Percentiles rank a stretch among this genome's conserved stretches.
Conservation (phyloP, 1,284 basidiomycete genomes). For the Sanguinoderma infundibulare region DNA sequence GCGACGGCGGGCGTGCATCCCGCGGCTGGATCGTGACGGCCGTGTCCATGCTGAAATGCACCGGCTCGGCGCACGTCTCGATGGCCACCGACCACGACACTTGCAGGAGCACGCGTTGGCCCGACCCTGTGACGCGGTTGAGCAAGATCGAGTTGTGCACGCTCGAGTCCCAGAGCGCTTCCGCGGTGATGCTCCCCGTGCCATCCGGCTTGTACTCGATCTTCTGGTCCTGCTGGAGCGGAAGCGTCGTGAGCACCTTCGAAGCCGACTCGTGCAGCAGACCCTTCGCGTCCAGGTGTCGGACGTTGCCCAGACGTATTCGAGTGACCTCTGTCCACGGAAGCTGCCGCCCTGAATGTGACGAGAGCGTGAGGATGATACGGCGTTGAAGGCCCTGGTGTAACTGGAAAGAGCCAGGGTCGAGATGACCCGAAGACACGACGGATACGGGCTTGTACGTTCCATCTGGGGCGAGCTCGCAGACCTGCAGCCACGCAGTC, state of each 20-base stretch:
- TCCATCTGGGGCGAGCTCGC: conserved; percentile 86
- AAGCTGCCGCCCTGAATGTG: conserved; percentile 89
- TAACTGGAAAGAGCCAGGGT: conserved; percentile 87
- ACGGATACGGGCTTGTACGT: conserved; percentile 87
- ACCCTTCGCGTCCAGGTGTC: conserved; percentile 86
- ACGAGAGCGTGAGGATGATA: conserved; percentile 76
- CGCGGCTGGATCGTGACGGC: conserved; percentile 87
- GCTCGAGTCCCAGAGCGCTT: conserved; percentile 92
- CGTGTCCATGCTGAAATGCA: conserved; percentile 87
- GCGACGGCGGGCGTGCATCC: conserved; percentile 85
- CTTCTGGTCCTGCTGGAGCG: conserved; percentile 72
- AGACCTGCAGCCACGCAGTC: conserved; percentile 84
- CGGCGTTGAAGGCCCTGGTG: conserved; percentile 94
- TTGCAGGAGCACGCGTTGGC: conserved; percentile 83
- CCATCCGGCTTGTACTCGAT: conserved; percentile 84
- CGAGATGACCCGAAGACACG: conserved; percentile 74
- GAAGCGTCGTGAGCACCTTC: conserved; percentile 70
- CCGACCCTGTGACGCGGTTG: conserved; percentile 81
- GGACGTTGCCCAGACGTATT: conserved; percentile 82
- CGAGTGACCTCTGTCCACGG: conserved; percentile 84
- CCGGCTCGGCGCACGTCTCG: conserved; percentile 83
- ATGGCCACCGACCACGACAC: conserved; percentile 81
- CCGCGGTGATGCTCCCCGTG: conserved; percentile 69
- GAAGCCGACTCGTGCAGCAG: conserved; percentile 77
- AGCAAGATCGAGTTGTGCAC: conserved; percentile 87